Evolutionary conservation across 2,329 filamentous ascomycete genomes (phyloP), one percentile per base, ranked within the genome.

Genomic region (Elsinoe fawcettii): DNA sequence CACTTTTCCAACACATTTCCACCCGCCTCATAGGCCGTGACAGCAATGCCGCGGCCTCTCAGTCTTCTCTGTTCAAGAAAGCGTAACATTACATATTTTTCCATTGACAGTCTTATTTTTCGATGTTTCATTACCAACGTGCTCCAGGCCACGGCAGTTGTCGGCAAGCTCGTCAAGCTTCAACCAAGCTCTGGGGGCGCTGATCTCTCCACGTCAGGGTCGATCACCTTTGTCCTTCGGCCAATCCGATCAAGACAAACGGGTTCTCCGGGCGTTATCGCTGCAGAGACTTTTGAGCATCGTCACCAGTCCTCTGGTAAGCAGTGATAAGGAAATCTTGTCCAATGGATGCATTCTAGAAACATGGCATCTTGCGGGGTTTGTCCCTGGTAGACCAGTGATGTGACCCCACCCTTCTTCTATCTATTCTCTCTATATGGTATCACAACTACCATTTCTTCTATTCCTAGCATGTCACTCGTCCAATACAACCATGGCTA

Each of bases 141-240:
- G 27, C 27, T 30, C 27, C 34, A 37, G 34, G 18, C 2, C 3
- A 11, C 41, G 27, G 32, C 49, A 23, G 2, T 37, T 37, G 9
- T 12, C 11, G 20, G 16, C 32, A 53, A 53, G 49, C 49, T 36
- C 27, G 9, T 53, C 49, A 53, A 53, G 49, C 49, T 37, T 37
- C 32, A 22, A 18, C 27, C 30, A 53, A 53, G 49, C 49, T 37
- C 27, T n/a, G 18, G 27, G n/a, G 14, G 14, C 9, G 44, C 25
- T 7, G 44, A 49, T 49, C 44, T 14, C n/a, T 32, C 27, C 16
- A 16, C n/a, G n/a, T 14, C 9, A 12, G 14, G n/a, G 30, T 20
- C 27, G 49, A 36, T 37, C 27, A 14, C n/a, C 16, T 53, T 16
- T 5, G 12, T 16, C 49, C 30, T 23, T 23, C 49, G 8, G 7